These are phyloP conservation scores for Apium graveolens DNA, from an alignment of 129 eudicot genomes.

Conservation along the genomic window DNA sequence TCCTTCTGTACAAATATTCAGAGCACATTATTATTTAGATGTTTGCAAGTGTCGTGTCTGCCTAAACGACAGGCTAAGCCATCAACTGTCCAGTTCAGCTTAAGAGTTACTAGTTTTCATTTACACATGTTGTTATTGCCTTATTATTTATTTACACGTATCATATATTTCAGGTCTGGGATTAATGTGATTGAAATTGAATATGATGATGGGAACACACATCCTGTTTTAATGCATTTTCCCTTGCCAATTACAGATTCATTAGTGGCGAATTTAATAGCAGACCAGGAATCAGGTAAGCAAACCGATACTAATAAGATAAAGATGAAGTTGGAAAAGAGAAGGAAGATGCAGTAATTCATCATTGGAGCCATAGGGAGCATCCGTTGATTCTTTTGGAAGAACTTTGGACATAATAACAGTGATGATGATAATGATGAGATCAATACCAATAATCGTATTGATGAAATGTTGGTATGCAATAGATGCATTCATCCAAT, in stretches of 20 bases:
- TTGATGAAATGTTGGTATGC: background rate
- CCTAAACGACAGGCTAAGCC: too few species aligned
- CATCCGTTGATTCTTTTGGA: background rate
- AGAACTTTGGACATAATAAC: background rate
- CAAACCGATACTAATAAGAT: background rate
- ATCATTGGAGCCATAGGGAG: background rate
- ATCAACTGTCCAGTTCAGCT: too few species aligned
- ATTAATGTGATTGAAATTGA: background rate
- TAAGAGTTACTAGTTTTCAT: too few species aligned
- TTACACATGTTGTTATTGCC: background rate
- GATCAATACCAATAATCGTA: background rate
- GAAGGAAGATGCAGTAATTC: background rate
- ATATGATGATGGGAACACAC: background rate
- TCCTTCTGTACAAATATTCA: too few species aligned
- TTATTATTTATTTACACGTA: too few species aligned
- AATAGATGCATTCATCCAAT: background rate
- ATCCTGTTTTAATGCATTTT: background rate
- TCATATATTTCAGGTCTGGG: background rate
- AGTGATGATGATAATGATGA: background rate
- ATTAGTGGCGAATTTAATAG: background rate
- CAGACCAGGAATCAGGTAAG: background rate
- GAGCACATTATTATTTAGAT: background rate
- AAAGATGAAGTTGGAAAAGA: background rate
- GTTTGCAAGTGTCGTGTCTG: background rate
- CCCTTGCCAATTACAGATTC: background rate